Conservation (phyloP, 2,329 filamentous ascomycete species). For the Graphilbum fragrans region DNA sequence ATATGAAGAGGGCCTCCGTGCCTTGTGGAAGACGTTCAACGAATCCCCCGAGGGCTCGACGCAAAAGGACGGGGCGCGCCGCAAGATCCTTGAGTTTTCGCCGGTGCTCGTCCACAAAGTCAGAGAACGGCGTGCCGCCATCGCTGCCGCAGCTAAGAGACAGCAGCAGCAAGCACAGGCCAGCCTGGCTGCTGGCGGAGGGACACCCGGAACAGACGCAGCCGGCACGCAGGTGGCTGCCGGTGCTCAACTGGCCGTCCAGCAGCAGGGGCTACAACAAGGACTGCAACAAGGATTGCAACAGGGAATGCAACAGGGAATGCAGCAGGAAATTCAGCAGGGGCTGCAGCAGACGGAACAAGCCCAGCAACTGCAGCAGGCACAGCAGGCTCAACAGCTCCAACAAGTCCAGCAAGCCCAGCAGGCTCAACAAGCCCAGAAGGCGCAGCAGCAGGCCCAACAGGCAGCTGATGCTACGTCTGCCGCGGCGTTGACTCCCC, state of each 20-base stretch:
- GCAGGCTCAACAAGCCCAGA: no score
- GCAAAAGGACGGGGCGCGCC: slow-evolving; percentile 37
- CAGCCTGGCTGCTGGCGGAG: slow-evolving; percentile 3
- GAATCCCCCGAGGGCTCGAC: slow-evolving; percentile 31
- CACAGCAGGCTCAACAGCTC: no score
- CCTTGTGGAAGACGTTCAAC: slow-evolving; percentile 41
- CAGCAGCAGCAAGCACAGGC: slow-evolving; percentile 3
- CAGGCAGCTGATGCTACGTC: no score
- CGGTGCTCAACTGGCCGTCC: not conserved
- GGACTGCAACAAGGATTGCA: not conserved
- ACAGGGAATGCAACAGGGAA: not conserved
- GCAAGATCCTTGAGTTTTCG: slow-evolving; percentile 50
- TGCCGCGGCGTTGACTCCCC: no score
- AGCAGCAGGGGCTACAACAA: not conserved
- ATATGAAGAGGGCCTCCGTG: slow-evolving; percentile 43
- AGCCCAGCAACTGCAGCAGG: not conserved
- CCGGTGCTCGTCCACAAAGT: slow-evolving; percentile 30
- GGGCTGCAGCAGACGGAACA: not conserved
- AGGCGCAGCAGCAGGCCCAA: no score
- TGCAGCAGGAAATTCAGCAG: not conserved
- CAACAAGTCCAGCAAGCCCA: slow-evolving; percentile 3
- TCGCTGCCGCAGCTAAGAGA: slow-evolving; percentile 5
- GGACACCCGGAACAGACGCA: slow-evolving; percentile 5
- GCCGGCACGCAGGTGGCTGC: not conserved
- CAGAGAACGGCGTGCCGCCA: slow-evolving; percentile 6